Evolutionary conservation across 768 basidiomycete genomes (phyloP).

Genomic region (Albatrellus ellisii): DNA sequence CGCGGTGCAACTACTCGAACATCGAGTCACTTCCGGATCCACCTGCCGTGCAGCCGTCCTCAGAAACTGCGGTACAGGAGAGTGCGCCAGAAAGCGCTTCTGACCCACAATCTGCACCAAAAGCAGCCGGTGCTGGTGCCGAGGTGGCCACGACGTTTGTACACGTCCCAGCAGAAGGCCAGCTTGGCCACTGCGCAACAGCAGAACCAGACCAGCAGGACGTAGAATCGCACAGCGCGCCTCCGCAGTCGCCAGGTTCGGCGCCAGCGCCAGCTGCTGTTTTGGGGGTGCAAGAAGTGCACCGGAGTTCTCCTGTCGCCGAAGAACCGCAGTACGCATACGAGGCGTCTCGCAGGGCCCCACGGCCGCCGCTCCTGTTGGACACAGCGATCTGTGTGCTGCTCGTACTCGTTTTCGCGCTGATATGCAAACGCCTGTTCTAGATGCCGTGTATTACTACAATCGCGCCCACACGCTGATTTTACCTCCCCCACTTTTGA

Average conservation of each 20-base stretch:
- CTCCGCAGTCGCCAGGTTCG: background rate
- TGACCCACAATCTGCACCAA: background rate
- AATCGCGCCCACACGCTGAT: background rate
- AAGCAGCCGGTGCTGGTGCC: too few species aligned
- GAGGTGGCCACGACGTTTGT: background rate
- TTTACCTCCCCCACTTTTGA: background rate
- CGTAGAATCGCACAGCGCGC: background rate
- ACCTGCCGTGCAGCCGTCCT: background rate
- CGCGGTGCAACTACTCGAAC: conserved; percentile 58
- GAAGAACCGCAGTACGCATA: too few species aligned
- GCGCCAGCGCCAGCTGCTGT: too few species aligned
- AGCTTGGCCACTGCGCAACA: background rate
- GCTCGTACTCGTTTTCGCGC: conserved; percentile 51
- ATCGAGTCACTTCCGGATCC: conserved; percentile 62
- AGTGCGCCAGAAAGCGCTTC: background rate
- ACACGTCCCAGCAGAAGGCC: background rate
- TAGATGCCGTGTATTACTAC: conserved; percentile 11
- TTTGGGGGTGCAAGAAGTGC: background rate
- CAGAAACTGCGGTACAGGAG: background rate
- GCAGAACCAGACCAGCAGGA: background rate
- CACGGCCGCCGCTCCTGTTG: conserved; percentile 45
- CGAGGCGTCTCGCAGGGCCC: background rate
- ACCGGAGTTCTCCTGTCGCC: background rate
- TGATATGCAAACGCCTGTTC: conserved; percentile 49
- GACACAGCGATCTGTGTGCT: conserved; percentile 67